These are phyloP conservation scores for Colletotrichum destructivum DNA, from an alignment of 2,329 filamentous ascomycete genomes.

Conservation along the genomic window DNA sequence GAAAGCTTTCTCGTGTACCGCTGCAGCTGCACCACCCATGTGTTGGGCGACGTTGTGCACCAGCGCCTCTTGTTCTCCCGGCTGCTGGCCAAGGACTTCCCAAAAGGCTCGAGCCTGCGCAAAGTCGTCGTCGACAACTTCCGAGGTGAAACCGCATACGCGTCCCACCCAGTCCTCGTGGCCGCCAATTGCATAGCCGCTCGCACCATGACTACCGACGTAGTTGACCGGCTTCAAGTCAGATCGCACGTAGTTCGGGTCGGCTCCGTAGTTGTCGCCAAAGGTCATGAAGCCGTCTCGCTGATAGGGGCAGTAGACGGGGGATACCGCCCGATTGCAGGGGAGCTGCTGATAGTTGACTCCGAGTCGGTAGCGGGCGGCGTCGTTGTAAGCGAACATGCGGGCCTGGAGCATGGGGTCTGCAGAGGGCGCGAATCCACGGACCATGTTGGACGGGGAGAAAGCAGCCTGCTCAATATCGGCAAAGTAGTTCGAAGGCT, in stretches of 20 bases:
- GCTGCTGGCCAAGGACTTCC: constrained; percentile 21
- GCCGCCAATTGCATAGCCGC: constrained; percentile 3
- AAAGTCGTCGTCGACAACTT: constrained; percentile 29
- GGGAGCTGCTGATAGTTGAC: constrained; percentile 72
- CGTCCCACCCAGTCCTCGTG: constrained; percentile 31
- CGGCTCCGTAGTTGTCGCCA: constrained; percentile 61
- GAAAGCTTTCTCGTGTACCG: constrained; percentile 27
- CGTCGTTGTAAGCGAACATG: constrained; percentile 69
- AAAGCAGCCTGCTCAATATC: constrained; percentile 80
- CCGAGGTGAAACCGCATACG: constrained; percentile 28
- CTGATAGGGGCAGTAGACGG: constrained; percentile 54
- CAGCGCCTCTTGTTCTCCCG: constrained; percentile 10
- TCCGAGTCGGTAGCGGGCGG: constrained; percentile 70
- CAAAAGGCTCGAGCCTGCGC: constrained; percentile 18
- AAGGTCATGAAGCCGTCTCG: constrained; percentile 56
- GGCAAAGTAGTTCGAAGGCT: constrained; percentile 76
- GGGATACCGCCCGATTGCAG: constrained; percentile 60
- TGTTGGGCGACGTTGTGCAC: constrained; percentile 20
- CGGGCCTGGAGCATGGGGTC: constrained; percentile 68
- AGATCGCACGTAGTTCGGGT: constrained; percentile 60
- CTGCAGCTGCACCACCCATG: neutral
- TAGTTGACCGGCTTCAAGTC: constrained; percentile 47
- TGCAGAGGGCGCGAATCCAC: constrained; percentile 73
- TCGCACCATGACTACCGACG: constrained; percentile 17
- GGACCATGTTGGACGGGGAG: constrained; percentile 74